A percentile compares a stretch with the other conserved stretches of the same genome.
phyloP scores from a whole-genome alignment of 2,329 filamentous ascomycete genomes.

The Microsporum audouinii region DNA sequence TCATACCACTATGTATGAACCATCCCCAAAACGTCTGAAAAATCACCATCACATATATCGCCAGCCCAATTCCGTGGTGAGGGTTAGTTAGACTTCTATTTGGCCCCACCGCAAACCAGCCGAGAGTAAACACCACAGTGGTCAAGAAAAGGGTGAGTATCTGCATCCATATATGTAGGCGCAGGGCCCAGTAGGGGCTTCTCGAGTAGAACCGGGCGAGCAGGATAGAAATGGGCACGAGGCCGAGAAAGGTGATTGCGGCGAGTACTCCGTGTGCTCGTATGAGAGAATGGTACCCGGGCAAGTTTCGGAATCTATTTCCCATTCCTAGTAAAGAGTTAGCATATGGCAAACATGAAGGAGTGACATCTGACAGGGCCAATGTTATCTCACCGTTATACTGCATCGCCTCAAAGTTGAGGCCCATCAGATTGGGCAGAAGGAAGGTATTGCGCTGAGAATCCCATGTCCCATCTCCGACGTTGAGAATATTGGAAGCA shows the following conservation, averaged over 20 bases:
- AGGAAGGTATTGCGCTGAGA: slow-evolving; percentile 50
- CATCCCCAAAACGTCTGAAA: slow-evolving; percentile 49
- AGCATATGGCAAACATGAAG: not conserved
- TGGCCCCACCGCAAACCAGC: slow-evolving; percentile 53
- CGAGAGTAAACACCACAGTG: slow-evolving; percentile 51
- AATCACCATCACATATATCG: slow-evolving; percentile 50
- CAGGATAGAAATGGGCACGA: slow-evolving; percentile 50
- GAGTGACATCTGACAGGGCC: not conserved
- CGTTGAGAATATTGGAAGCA: slow-evolving; percentile 49
- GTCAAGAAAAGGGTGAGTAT: slow-evolving; percentile 48
- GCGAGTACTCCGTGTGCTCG: slow-evolving; percentile 50
- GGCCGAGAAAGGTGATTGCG: slow-evolving; percentile 48
- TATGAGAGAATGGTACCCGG: slow-evolving; percentile 48
- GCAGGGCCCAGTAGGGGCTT: slow-evolving; percentile 41
- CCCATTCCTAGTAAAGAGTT: slow-evolving; percentile 46
- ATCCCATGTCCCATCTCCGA: slow-evolving; percentile 58
- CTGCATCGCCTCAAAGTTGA: slow-evolving; percentile 56
- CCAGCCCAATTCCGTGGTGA: slow-evolving; percentile 55
- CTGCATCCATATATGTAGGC: slow-evolving; percentile 53
- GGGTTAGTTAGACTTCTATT: slow-evolving; percentile 51
- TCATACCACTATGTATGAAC: slow-evolving; percentile 44
- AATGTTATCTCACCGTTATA: slow-evolving; percentile 46
- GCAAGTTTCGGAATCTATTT: slow-evolving; percentile 50
- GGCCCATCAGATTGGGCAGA: slow-evolving; percentile 51
- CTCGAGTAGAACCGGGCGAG: slow-evolving; percentile 50